Percentiles rank a stretch among this genome's conserved stretches.
Evolutionary conservation across 495 filamentous ascomycete genomes (phyloP).

Genomic region (Hypoxylon crocopeplum): DNA sequence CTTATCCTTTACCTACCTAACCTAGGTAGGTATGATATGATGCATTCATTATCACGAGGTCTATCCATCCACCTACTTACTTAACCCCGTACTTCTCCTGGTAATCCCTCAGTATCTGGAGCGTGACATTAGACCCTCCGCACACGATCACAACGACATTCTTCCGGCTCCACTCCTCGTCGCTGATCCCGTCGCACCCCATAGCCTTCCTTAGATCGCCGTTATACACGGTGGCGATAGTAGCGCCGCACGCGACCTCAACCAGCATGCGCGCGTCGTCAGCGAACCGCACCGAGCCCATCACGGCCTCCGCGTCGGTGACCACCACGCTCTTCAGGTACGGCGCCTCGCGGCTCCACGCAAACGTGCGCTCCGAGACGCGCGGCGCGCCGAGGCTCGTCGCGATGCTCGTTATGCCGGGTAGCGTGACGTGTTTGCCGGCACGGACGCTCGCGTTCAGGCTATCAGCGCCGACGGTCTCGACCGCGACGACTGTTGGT

Average conservation of each 20-base stretch:
- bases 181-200: constrained; percentile 58
- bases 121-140: constrained; percentile 78
- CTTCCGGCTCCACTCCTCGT: constrained; percentile 59
- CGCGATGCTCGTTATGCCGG: constrained; percentile 80
- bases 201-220: constrained; percentile 67
- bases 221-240: constrained; percentile 70
- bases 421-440: constrained; percentile 68
- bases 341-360: constrained; percentile 52
- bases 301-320: constrained; percentile 79
- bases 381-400: constrained; percentile 76
- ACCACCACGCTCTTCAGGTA: constrained; percentile 71
- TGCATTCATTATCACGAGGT: background rate
- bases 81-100: constrained; percentile 58
- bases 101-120: constrained; percentile 71
- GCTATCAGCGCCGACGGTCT: constrained; percentile 81
- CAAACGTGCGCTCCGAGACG: constrained; percentile 76
- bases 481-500: constrained; percentile 75
- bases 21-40: too few relatives aligned
- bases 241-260: constrained; percentile 85
- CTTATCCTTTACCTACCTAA: too few relatives aligned
- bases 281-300: constrained; percentile 74
- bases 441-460: constrained; percentile 66
- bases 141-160: constrained; percentile 88
- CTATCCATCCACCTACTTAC: background rate
- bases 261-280: constrained; percentile 84